Conservation (phyloP, 2,329 filamentous ascomycete species). For the Fusarium austroafricanum region DNA sequence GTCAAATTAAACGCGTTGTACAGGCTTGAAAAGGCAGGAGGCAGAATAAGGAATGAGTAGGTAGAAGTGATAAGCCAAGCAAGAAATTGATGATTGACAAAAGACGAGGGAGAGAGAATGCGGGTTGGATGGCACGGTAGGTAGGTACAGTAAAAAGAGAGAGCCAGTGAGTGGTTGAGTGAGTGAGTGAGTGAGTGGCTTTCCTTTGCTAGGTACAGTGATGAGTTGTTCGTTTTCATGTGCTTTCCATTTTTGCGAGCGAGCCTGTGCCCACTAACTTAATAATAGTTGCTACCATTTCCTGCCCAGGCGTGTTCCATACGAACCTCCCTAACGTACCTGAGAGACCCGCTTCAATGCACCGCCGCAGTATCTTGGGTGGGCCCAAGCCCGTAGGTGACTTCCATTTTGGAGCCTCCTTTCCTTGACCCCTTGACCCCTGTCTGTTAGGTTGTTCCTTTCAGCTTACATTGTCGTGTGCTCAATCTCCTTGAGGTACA, state of each 20-base stretch:
- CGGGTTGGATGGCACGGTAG: background rate
- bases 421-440: slow-evolving; percentile 21
- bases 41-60: slow-evolving; percentile 30
- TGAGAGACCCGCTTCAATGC: slow-evolving; percentile 21
- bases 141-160: slow-evolving; percentile 5
- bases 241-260: slow-evolving; percentile 37
- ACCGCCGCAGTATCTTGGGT: slow-evolving; percentile 27
- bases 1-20: slow-evolving; percentile 2
- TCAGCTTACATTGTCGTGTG: slow-evolving; percentile 6
- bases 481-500: slow-evolving; percentile 12
- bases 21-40: background rate
- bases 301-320: background rate
- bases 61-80: slow-evolving; percentile 11
- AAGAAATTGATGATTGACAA: slow-evolving; percentile 6
- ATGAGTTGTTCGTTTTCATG: slow-evolving; percentile 39
- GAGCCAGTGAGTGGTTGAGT: background rate
- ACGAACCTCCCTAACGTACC: background rate
- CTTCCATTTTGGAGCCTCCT: slow-evolving; percentile 27
- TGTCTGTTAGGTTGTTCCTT: background rate
- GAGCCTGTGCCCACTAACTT: slow-evolving; percentile 5
- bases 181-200: slow-evolving; percentile 11
- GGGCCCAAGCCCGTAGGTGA: slow-evolving; percentile 25
- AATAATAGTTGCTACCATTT: background rate
- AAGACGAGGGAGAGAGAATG: slow-evolving; percentile 7
- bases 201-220: slow-evolving; percentile 11